These are phyloP conservation scores for Rhynchosporium graminicola DNA, from an alignment of 2,329 filamentous ascomycete genomes.

Conservation along the genomic window DNA sequence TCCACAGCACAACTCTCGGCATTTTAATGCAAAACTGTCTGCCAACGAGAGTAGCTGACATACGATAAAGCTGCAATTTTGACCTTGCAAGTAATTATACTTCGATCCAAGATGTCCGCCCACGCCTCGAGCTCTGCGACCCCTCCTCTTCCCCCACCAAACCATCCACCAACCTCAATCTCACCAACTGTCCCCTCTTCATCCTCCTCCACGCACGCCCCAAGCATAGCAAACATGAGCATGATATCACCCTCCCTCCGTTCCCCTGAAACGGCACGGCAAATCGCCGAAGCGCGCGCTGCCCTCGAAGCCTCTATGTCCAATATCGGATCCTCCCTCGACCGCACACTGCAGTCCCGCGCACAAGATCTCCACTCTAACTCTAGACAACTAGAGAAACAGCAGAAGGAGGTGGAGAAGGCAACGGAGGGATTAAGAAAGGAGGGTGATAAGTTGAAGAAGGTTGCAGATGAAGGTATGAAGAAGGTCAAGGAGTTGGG, in stretches of 20 bases:
- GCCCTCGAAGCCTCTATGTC: conserved; percentile 57
- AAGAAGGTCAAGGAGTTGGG: conserved; percentile 74
- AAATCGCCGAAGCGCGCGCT: conserved; percentile 56
- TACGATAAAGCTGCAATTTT: neutral
- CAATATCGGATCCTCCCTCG: conserved; percentile 66
- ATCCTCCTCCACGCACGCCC: conserved; percentile 19
- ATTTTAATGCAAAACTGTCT: neutral
- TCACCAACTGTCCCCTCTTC: conserved; percentile 24
- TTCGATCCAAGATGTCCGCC: conserved; percentile 12
- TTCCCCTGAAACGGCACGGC: conserved; percentile 36
- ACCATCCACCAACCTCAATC: conserved; percentile 14
- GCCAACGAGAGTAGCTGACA: neutral
- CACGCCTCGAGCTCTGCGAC: conserved; percentile 13
- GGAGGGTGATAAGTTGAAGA: conserved; percentile 65
- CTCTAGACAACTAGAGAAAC: conserved; percentile 61
- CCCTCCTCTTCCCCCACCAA: conserved; percentile 12
- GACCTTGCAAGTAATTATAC: neutral
- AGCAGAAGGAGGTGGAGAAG: conserved; percentile 65
- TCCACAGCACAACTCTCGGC: conserved; percentile 1
- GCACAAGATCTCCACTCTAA: conserved; percentile 71
- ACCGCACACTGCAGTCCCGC: conserved; percentile 66
- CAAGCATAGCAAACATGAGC: conserved; percentile 12
- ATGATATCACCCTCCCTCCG: conserved; percentile 20
- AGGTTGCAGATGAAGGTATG: conserved; percentile 62
- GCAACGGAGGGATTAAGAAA: conserved; percentile 60